Percentiles rank a stretch among this genome's conserved stretches.
Evolutionary conservation across 139 green algal species (phyloP).

Genomic region (Diplosphaera chodatii): DNA sequence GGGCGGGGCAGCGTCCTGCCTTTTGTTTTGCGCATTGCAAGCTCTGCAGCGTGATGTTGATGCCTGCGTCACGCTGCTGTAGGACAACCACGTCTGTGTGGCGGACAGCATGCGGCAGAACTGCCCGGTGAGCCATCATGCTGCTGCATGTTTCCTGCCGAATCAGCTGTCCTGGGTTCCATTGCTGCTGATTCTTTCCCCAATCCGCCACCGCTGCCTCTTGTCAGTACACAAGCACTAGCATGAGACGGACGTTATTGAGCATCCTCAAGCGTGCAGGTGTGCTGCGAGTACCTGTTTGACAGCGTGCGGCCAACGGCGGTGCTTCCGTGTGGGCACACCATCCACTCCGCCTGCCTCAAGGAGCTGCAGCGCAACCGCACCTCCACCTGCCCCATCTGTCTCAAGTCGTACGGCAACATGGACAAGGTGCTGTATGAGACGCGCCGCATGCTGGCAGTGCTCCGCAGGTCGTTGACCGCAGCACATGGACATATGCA

Average conservation of each 20-base stretch:
- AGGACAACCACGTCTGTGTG: conserved; percentile 80
- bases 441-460: too few species aligned
- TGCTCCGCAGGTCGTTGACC: too few species aligned
- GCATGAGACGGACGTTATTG: too few species aligned
- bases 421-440: conserved; percentile 20
- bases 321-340: conserved; percentile 89
- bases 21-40: too few species aligned
- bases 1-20: too few species aligned
- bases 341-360: conserved; percentile 79
- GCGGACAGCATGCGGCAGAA: conserved; percentile 85
- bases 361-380: conserved; percentile 31
- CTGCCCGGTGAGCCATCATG: conserved; percentile 43
- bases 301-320: conserved; percentile 74
- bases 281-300: conserved; percentile 91
- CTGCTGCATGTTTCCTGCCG: not conserved
- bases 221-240: too few species aligned
- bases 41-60: not conserved
- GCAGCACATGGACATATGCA: too few species aligned
- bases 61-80: conserved; percentile 26
- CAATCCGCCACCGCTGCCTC: too few species aligned
- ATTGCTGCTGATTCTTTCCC: too few species aligned
- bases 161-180: too few species aligned
- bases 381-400: conserved; percentile 58
- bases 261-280: too few species aligned
- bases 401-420: conserved; percentile 52